Evolutionary conservation across 768 basidiomycete species (phyloP).

Genomic region (Solioccasus polychromus): DNA sequence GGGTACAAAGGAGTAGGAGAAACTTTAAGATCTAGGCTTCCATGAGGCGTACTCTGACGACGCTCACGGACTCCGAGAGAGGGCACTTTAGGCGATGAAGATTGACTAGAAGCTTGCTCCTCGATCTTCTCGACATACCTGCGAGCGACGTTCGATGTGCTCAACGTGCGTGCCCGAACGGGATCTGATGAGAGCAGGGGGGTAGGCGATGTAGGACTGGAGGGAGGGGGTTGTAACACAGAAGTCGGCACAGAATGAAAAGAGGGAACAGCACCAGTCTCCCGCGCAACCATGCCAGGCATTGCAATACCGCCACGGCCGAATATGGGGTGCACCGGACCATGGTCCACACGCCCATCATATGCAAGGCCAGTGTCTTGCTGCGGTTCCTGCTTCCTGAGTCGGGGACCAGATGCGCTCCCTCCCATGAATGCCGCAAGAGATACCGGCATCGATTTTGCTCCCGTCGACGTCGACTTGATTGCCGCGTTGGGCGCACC

Average conservation of each 20-base stretch:
- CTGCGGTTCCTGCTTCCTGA: conserved; percentile 73
- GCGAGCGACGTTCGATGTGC: conserved; percentile 34
- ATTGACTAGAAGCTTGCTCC: conserved; percentile 33
- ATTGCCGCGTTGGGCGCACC: conserved; percentile 12
- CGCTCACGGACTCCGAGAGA: conserved; percentile 41
- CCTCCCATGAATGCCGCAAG: conserved; percentile 84
- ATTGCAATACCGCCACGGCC: conserved; percentile 73
- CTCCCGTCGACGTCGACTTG: conserved; percentile 8
- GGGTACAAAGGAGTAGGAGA: conserved; percentile 13
- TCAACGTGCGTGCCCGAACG: conserved; percentile 30
- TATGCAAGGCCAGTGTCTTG: conserved; percentile 65
- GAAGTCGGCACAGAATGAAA: conserved; percentile 5
- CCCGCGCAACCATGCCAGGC: conserved; percentile 57
- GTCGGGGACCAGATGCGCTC: conserved; percentile 66
- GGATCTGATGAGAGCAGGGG: conserved; percentile 15
- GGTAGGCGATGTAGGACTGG: not conserved
- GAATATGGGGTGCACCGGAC: conserved; percentile 70
- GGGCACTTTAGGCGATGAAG: conserved; percentile 26
- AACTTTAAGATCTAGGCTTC: conserved; percentile 16
- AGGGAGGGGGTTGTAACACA: conserved; percentile 1
- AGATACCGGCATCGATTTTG: conserved; percentile 54
- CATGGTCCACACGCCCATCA: conserved; percentile 52
- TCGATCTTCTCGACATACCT: conserved; percentile 38
- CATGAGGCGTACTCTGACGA: conserved; percentile 48
- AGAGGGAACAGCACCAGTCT: conserved; percentile 3